phyloP scores from a whole-genome alignment of 2,329 filamentous ascomycete species.

The Talaromyces verruculosus region DNA sequence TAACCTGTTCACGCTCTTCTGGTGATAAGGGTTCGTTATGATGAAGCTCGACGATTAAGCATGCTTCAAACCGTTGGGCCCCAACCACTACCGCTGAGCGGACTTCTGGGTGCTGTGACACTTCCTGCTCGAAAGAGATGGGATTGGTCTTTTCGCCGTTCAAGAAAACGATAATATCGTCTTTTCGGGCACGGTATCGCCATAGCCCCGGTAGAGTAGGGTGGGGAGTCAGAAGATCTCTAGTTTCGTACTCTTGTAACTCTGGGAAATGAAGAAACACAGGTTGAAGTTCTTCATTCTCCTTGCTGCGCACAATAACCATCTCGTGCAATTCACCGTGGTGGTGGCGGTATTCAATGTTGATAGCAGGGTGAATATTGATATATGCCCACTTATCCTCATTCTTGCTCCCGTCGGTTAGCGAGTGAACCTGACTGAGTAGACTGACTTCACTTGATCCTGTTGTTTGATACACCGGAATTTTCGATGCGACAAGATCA shows the following conservation, averaged over 20 bases:
- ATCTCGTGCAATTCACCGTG: conserved; percentile 14
- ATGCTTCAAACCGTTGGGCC: conserved; percentile 17
- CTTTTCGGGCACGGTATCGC: conserved; percentile 18
- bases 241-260: conserved; percentile 13
- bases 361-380: conserved; percentile 10
- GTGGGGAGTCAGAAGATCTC: conserved; percentile 19
- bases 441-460: conserved; percentile 16
- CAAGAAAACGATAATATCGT: conserved; percentile 22
- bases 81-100: conserved; percentile 14
- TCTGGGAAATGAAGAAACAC: conserved; percentile 18
- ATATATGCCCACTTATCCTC: conserved; percentile 15
- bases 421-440: conserved; percentile 14
- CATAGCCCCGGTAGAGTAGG: conserved; percentile 19
- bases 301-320: conserved; percentile 9
- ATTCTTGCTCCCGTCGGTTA: not conserved
- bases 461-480: conserved; percentile 17
- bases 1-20: not conserved
- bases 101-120: conserved; percentile 12
- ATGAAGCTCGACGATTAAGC: conserved; percentile 15
- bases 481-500: conserved; percentile 15
- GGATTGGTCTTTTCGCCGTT: conserved; percentile 21
- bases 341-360: conserved; percentile 14
- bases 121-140: conserved; percentile 18
- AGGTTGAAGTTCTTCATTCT: conserved; percentile 8
- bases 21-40: not conserved